Base-by-base conservation (phyloP, 768 basidiomycete species). In the Suillus subalutaceus region DNA sequence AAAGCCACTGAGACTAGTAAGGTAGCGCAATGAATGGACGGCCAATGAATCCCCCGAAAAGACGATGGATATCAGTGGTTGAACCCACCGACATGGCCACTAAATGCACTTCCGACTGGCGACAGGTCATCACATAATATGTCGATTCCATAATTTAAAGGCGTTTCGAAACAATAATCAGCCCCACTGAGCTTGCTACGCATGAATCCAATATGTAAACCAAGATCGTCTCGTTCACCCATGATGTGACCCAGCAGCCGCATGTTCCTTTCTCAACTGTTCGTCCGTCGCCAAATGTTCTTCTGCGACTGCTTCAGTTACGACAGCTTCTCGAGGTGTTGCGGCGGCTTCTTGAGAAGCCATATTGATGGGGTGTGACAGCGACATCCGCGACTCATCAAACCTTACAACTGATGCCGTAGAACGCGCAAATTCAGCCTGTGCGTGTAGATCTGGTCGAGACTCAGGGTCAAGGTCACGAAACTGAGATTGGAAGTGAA, bases 161-260 rank as follows among this genome's bases (percentile, higher is more conserved):
- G 35, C 12, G 0, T 56, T 20, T 13, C 20, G 10, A 20, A 55
- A 55, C 32, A 10, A 55, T 0, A 52, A 52, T 52, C 26, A 46
- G 20, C 41, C 20, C 41, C 4, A 59, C 40, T 23, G n/a, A 41
- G 26, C 40, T 41, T 18, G 7, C 40, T 41, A 16, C 53, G 69
- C 57, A 52, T 88, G 90, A 82, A 90, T 84, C 90, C 89, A 90
- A 41, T 87, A 83, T 46, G 84, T 86, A 68, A 88, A 77, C 88
- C 87, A 88, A 15, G 88, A 85, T 20, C 63, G 63, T 26, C 12
- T 69, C 83, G 85, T 40, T 80, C 79, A 35, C 76, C 77, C 63
- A 77, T 79, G 59, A 26, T 80, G 77, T 67, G 82, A 82, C 41
- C 80, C 77, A 44, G 80, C 84, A 68, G 87, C 84, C 10, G 79